Conservation (phyloP, 257 asterid genomes). For the Gynochthodes officinalis region DNA sequence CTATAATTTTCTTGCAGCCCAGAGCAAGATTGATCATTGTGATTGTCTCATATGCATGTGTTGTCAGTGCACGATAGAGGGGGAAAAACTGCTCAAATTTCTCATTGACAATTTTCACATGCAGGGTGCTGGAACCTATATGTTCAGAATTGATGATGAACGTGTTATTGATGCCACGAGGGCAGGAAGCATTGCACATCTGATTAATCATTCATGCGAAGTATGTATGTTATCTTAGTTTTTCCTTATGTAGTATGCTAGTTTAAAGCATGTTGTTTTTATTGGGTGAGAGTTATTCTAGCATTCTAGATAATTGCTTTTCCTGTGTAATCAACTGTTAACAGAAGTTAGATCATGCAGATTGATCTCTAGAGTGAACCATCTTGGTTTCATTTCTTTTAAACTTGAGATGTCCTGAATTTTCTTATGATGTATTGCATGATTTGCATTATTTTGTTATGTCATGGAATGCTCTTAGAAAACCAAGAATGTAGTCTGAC, state of each 20-base stretch:
- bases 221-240: slow-evolving; percentile 41
- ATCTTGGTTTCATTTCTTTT: not conserved
- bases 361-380: not conserved
- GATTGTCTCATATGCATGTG: slow-evolving; percentile 15
- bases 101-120: slow-evolving; percentile 15
- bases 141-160: slow-evolving; percentile 88
- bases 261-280: not conserved
- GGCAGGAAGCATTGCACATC: slow-evolving; percentile 95
- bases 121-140: slow-evolving; percentile 99
- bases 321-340: not conserved
- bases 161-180: slow-evolving; percentile 96
- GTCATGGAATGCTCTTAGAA: not conserved
- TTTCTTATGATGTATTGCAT: not conserved
- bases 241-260: slow-evolving; percentile 1
- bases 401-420: not conserved
- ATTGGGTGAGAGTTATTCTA: not conserved
- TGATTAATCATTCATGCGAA: slow-evolving; percentile 97
- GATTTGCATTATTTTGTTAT: no score
- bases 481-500: not conserved
- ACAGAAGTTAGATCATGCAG: not conserved
- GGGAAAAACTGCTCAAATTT: not conserved
- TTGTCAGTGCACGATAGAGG: slow-evolving; percentile 11
- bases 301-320: not conserved
- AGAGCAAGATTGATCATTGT: slow-evolving; percentile 5
- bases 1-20: no score